phyloP scores from a whole-genome alignment of 208 protist genomes.

The Leishmania guyanensis region DNA sequence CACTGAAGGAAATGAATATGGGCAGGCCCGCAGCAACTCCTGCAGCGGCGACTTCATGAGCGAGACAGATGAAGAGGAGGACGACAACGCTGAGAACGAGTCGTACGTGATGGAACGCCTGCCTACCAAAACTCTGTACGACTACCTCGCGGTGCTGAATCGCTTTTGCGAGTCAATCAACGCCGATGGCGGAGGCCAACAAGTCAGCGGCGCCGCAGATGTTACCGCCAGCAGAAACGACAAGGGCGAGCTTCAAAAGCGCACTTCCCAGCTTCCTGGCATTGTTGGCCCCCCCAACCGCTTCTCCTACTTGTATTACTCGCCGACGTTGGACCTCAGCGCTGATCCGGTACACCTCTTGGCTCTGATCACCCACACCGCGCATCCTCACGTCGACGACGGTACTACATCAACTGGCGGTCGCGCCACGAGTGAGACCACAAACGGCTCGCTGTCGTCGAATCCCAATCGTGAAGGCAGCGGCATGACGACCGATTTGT shows the following conservation, averaged over 20 bases:
- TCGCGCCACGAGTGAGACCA: background rate
- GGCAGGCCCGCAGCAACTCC: background rate
- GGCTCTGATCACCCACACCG: constrained; percentile 12
- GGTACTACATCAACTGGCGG: background rate
- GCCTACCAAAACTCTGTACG: constrained; percentile 37
- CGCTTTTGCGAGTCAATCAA: constrained; percentile 51
- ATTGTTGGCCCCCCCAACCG: constrained; percentile 10
- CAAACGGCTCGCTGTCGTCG: background rate
- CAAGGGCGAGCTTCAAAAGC: background rate
- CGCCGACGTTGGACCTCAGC: constrained; percentile 66
- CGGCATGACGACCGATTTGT: background rate
- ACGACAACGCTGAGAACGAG: constrained; percentile 12
- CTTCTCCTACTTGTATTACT: constrained; percentile 75
- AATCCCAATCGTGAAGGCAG: background rate
- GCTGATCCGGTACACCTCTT: constrained; percentile 52
- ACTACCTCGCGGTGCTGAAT: constrained; percentile 59
- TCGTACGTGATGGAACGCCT: constrained; percentile 22
- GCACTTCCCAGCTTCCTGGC: constrained; percentile 14
- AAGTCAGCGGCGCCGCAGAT: background rate
- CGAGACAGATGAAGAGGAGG: constrained; percentile 14
- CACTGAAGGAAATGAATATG: background rate
- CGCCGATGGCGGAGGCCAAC: constrained; percentile 15
- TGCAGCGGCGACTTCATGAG: background rate
- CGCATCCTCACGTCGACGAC: background rate
- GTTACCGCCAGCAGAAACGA: background rate